Base-by-base conservation (phyloP, 2,329 filamentous ascomycete species). In the Alternaria sp. region DNA sequence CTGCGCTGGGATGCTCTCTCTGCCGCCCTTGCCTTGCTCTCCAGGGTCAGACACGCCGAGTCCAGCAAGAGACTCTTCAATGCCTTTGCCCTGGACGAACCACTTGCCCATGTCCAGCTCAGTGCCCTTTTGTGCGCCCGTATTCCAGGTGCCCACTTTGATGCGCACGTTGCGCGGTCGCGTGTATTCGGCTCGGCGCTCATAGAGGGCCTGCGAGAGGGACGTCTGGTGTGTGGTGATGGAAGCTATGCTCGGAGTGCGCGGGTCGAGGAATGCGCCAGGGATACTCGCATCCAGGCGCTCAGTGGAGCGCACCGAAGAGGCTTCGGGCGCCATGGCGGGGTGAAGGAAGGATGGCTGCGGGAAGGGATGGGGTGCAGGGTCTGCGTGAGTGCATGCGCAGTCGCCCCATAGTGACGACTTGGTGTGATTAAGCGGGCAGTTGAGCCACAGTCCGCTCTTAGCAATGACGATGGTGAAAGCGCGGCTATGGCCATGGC, bases 71-170 rank as follows among this genome's bases (percentile, higher is more conserved):
- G 81, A 80, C 53, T 88, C 82, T 58, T 89, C 86, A 7, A 93
- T 78, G 5, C 90, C 91, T 70, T 90, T 86, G 14, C 90, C 91
- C 10, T 88, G 83, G 7, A 96, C 85, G 74, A 99, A 97, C 95
- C 95, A 99, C 31, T 86, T 87, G 7, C 87, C 90, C 5, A 99
- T 80, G 73, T 98, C 95, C 66, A 92, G 91, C 76, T 97, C 93
- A 0, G 92, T 93, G 24, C 91, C 92, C 11, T 91, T 87, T 64
- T 90, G 88, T 1, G 90, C 88, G 4, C 93, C 95, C 14, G 97
- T 92, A 78, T 99, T 99, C 95, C 95, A 99, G 0, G 91, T 90
- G 40, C 94, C 95, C 51, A 99, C 85, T 79, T 97, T 97, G 77
- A 99, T 86, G 65, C 88, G 89, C 67, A 97, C 86, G 50, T 85